Conservation (phyloP, 805 yeast species). For the Maudiozyma barnettii region DNA sequence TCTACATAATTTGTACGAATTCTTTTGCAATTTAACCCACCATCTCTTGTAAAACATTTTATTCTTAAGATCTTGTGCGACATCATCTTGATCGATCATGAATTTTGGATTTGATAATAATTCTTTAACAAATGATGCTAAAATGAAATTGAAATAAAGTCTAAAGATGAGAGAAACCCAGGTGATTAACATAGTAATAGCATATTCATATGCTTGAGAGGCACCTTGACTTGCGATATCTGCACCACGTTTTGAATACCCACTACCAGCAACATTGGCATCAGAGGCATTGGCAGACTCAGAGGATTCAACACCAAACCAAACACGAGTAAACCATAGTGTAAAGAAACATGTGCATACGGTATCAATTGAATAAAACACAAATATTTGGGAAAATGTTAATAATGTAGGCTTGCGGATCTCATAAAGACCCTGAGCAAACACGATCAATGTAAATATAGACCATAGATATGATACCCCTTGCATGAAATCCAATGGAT, state of each 20-base stretch:
- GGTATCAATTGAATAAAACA: constrained; percentile 61
- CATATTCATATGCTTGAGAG: constrained; percentile 46
- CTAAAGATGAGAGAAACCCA: constrained; percentile 40
- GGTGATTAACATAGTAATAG: constrained; percentile 45
- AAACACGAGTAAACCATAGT: constrained; percentile 58
- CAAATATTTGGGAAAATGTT: constrained; percentile 51
- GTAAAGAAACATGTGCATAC: constrained; percentile 59
- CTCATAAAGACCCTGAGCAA: constrained; percentile 45
- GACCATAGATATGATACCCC: constrained; percentile 71
- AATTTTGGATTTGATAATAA: constrained; percentile 41
- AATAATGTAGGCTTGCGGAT: constrained; percentile 49
- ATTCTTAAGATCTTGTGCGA: constrained; percentile 30
- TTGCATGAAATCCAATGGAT: constrained; percentile 72
- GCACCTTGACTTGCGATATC: constrained; percentile 48
- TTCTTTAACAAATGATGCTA: constrained; percentile 51
- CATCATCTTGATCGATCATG: constrained; percentile 31
- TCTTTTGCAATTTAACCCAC: constrained; percentile 25
- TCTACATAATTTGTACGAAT: constrained; percentile 25
- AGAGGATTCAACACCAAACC: constrained; percentile 51
- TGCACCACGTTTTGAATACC: constrained; percentile 8
- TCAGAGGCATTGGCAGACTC: neutral
- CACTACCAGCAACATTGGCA: neutral
- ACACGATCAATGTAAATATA: constrained; percentile 52
- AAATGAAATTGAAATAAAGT: constrained; percentile 49
- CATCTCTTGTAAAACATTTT: constrained; percentile 20